These are phyloP conservation scores for Fusarium abutilonis DNA, from an alignment of 2,329 filamentous ascomycete species.

Conservation along the genomic window DNA sequence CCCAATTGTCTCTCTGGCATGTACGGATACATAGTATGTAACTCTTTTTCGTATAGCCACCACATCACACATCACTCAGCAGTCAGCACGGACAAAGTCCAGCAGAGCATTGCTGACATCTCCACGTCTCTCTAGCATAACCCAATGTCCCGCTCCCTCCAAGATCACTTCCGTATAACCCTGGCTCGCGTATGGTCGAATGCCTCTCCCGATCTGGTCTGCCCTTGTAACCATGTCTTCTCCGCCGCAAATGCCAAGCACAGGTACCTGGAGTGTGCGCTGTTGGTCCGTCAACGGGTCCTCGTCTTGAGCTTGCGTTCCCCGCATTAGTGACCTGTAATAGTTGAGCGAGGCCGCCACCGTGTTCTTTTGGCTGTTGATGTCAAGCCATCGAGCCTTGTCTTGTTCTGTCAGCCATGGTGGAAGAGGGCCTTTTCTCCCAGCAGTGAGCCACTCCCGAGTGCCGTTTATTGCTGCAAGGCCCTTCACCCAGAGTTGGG, in stretches of 20 bases:
- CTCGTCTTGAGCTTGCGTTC: conserved; percentile 26
- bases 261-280: conserved; percentile 31
- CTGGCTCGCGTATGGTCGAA: conserved; percentile 16
- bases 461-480: conserved; percentile 24
- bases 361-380: conserved; percentile 17
- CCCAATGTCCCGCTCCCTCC: conserved; percentile 32
- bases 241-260: conserved; percentile 27
- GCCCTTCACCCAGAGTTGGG: conserved; percentile 5
- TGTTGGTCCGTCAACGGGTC: conserved; percentile 24
- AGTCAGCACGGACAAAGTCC: conserved; percentile 11
- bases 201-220: conserved; percentile 12
- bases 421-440: conserved; percentile 10
- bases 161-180: conserved; percentile 23
- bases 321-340: conserved; percentile 34
- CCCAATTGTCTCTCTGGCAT: neutral
- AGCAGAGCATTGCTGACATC: conserved; percentile 23
- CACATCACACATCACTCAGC: neutral
- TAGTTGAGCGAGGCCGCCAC: conserved; percentile 31
- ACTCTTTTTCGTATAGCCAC: too few species aligned
- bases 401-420: conserved; percentile 24
- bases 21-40: neutral
- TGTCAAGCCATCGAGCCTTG: conserved; percentile 11
- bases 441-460: conserved; percentile 22
- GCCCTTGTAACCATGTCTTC: conserved; percentile 25
- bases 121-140: conserved; percentile 30